phyloP scores from a whole-genome alignment of 1,284 basidiomycete species.

The Ceratobasidium sp. region DNA sequence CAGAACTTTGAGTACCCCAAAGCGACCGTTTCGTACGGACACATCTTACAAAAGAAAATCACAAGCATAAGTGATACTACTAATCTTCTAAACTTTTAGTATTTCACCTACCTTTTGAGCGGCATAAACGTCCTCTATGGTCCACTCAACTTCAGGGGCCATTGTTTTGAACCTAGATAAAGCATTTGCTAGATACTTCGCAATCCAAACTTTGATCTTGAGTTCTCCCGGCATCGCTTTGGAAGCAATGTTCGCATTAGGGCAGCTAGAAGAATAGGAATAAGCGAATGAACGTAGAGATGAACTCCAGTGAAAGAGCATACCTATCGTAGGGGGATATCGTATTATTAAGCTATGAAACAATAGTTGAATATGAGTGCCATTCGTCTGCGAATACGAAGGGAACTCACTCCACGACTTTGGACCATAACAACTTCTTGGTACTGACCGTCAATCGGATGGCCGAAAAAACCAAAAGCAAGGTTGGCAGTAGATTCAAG shows the following conservation, averaged over 20 bases:
- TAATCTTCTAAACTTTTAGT: too few species aligned
- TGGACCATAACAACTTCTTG: constrained; percentile 79
- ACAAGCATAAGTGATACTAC: background rate
- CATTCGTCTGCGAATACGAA: constrained; percentile 11
- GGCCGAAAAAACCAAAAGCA: constrained; percentile 87
- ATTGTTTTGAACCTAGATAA: constrained; percentile 48
- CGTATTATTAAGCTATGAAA: constrained; percentile 80
- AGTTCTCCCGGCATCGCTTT: constrained; percentile 67
- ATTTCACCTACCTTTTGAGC: constrained; percentile 59
- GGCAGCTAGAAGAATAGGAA: constrained; percentile 60
- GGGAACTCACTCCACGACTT: constrained; percentile 62
- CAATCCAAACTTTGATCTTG: constrained; percentile 61
- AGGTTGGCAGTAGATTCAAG: constrained; percentile 84
- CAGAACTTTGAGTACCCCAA: constrained; percentile 92
- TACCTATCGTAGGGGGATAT: constrained; percentile 78
- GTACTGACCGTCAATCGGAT: constrained; percentile 80
- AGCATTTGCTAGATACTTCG: constrained; percentile 50
- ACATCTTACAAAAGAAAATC: constrained; percentile 55
- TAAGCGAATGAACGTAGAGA: background rate
- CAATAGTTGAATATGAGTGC: constrained; percentile 11
- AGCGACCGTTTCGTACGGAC: constrained; percentile 83
- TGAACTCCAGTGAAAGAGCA: constrained; percentile 38
- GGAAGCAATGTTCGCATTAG: constrained; percentile 62
- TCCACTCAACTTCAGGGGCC: constrained; percentile 37
- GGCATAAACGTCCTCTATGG: constrained; percentile 37